phyloP scores from a whole-genome alignment of 1,284 basidiomycete genomes.

The Rhodotorula sp. region DNA sequence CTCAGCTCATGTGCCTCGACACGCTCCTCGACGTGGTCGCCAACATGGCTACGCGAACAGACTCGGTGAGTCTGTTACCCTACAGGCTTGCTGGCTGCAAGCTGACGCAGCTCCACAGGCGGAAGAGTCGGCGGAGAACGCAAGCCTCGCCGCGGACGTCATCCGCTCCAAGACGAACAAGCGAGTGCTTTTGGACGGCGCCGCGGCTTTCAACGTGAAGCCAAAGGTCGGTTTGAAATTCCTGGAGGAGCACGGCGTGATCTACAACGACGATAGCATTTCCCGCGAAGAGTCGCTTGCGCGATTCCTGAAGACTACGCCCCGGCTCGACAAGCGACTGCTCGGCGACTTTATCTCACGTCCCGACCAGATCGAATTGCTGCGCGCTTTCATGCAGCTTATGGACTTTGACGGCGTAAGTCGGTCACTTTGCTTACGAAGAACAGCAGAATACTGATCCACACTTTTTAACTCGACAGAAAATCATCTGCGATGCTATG shows the following conservation, averaged over 20 bases:
- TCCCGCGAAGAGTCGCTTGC: constrained; percentile 64
- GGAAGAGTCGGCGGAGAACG: constrained; percentile 53
- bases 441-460: neutral
- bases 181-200: constrained; percentile 77
- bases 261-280: constrained; percentile 52
- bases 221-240: constrained; percentile 90
- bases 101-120: neutral
- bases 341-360: constrained; percentile 91
- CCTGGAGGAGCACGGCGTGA: constrained; percentile 80
- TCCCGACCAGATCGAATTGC: constrained; percentile 78
- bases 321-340: constrained; percentile 85
- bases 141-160: constrained; percentile 57
- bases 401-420: constrained; percentile 86
- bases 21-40: constrained; percentile 81
- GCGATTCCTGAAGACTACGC: constrained; percentile 79
- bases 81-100: neutral
- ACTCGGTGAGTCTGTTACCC: constrained; percentile 55
- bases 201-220: constrained; percentile 88
- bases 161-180: constrained; percentile 78
- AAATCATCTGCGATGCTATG: constrained; percentile 92
- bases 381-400: constrained; percentile 81
- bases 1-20: constrained; percentile 87
- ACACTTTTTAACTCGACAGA: constrained; percentile 55
- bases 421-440: constrained; percentile 23
- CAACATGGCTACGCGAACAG: constrained; percentile 77